Percentiles rank a stretch among this genome's conserved stretches.
Evolutionary conservation across 139 green algal genomes (phyloP).

Genomic region (Limnomonas spitsbergensis): DNA sequence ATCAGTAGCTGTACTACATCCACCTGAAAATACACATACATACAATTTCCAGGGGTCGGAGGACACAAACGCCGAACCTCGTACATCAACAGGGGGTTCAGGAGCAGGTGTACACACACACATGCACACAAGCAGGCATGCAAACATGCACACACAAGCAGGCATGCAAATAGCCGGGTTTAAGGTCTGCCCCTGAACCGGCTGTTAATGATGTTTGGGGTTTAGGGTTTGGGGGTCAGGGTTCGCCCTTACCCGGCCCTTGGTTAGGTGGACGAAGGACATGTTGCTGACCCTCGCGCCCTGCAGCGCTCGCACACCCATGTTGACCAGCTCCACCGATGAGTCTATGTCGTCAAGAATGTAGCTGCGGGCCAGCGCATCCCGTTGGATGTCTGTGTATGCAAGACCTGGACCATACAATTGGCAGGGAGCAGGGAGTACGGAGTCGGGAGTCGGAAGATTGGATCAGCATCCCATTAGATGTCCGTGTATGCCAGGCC

Average conservation of each 20-base stretch:
- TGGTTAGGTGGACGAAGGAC: neutral
- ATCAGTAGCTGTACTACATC: too few species aligned
- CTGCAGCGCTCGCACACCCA: conserved; percentile 29
- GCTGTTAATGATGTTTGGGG: neutral
- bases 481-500: too few species aligned
- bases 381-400: conserved; percentile 38
- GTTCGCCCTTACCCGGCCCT: too few species aligned
- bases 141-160: neutral
- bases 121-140: neutral
- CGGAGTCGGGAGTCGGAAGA: too few species aligned
- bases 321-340: conserved; percentile 43
- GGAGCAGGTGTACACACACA: neutral
- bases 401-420: conserved; percentile 25
- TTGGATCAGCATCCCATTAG: too few species aligned
- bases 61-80: too few species aligned
- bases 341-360: conserved; percentile 52
- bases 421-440: too few species aligned
- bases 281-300: neutral
- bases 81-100: too few species aligned
- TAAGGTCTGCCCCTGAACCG: neutral
- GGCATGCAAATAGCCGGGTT: neutral
- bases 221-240: too few species aligned
- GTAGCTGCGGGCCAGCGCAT: conserved; percentile 43
- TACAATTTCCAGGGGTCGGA: too few species aligned
- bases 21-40: too few species aligned